Conservation (phyloP, 441 rosid species). For the Capsella rubella region DNA sequence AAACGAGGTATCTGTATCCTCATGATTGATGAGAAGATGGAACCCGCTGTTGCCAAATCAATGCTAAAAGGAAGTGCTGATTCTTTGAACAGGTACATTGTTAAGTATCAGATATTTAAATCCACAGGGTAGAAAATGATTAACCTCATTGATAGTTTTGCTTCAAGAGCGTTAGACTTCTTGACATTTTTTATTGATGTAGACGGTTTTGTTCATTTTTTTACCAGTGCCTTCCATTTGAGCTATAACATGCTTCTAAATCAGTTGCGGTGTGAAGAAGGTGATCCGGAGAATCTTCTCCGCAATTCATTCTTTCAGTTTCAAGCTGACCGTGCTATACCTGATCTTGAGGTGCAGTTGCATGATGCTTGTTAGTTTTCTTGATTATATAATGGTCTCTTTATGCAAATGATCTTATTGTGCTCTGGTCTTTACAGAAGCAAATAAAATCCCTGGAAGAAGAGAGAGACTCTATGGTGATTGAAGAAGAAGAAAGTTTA, state of each 20-base stretch:
- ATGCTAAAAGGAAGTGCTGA: constrained; percentile 98
- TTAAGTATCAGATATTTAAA: not conserved
- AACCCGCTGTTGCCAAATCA: constrained; percentile 92
- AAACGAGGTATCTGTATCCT: constrained; percentile 94
- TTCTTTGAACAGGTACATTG: constrained; percentile 86
- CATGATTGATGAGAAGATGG: constrained; percentile 97
- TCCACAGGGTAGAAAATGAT: constrained; percentile 3
- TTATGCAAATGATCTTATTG: constrained; percentile 30
- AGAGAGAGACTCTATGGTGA: constrained; percentile 87
- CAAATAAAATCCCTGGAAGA: constrained; percentile 80
- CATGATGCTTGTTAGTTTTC: constrained; percentile 17
- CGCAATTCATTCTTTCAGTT: constrained; percentile 98
- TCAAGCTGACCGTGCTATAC: constrained; percentile 95
- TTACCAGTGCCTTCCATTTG: constrained; percentile 90
- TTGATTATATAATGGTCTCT: not conserved
- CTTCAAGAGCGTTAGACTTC: constrained; percentile 4
- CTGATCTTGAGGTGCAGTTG: constrained; percentile 80
- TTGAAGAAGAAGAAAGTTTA: constrained; percentile 95
- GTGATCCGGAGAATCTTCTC: constrained; percentile 95
- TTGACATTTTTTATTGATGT: constrained; percentile 22
- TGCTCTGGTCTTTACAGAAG: constrained; percentile 60
- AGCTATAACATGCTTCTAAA: constrained; percentile 99
- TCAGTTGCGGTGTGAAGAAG: constrained; percentile 95
- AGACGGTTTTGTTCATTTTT: constrained; percentile 30
- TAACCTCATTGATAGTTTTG: constrained; percentile 11